phyloP scores from a whole-genome alignment of 306 rosid genomes.

The barrel medic (Medicago truncatula) region DNA sequence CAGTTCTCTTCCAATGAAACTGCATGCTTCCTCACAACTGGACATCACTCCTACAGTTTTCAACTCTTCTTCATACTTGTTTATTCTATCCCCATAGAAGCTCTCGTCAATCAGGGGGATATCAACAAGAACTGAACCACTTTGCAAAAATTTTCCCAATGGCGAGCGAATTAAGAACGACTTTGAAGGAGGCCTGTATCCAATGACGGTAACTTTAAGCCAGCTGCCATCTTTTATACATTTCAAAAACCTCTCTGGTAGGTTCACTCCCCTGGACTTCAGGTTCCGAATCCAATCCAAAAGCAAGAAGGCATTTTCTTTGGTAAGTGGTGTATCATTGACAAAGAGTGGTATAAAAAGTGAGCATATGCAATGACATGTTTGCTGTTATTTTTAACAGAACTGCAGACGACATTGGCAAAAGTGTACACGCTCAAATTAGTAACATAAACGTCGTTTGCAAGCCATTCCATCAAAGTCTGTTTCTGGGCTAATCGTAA shows the following conservation, averaged over 20 bases:
- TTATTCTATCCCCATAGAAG: constrained; percentile 58
- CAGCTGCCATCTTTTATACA: constrained; percentile 70
- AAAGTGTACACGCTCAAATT: constrained; percentile 28
- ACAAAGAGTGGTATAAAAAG: constrained; percentile 59
- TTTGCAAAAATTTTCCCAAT: constrained; percentile 58
- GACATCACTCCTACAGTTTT: constrained; percentile 71
- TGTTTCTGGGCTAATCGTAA: not conserved
- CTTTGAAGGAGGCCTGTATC: constrained; percentile 63
- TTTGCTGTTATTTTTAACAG: constrained; percentile 30
- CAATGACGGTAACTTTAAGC: constrained; percentile 61
- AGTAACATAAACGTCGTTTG: constrained; percentile 29
- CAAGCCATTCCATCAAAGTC: constrained; percentile 58
- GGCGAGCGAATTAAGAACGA: constrained; percentile 62
- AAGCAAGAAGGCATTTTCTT: constrained; percentile 67
- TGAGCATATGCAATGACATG: constrained; percentile 53
- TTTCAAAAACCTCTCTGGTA: constrained; percentile 56
- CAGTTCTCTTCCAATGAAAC: constrained; percentile 64
- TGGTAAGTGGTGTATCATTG: constrained; percentile 54
- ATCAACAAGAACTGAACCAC: constrained; percentile 66
- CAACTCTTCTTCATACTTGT: constrained; percentile 57
- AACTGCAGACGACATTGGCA: constrained; percentile 41
- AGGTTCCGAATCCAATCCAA: constrained; percentile 66
- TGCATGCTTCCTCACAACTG: constrained; percentile 66
- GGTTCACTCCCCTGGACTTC: not conserved
- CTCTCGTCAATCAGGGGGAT: constrained; percentile 65